phyloP scores from a whole-genome alignment of 352 stramenopile species.

The Phytophthora idaei region DNA sequence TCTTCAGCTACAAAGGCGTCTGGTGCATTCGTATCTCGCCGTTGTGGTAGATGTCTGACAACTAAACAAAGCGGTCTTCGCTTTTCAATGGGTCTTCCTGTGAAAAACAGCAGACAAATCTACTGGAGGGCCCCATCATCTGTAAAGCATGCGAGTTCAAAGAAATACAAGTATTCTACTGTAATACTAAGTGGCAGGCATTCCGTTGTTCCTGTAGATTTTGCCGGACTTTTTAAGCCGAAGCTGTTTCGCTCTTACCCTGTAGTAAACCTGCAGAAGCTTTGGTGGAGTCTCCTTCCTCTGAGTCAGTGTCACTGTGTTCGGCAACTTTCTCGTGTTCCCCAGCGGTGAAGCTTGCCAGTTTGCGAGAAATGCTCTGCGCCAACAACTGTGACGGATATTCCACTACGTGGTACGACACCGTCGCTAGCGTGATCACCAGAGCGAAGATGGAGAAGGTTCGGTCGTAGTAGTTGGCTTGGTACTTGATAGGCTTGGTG shows the following conservation, averaged over 20 bases:
- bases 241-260: neutral
- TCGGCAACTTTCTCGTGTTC: conserved; percentile 5
- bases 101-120: too few relatives aligned
- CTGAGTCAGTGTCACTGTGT: conserved; percentile 8
- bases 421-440: conserved; percentile 28
- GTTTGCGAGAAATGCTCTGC: conserved; percentile 6
- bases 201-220: too few relatives aligned
- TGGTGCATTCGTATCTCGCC: too few relatives aligned
- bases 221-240: neutral
- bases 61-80: too few relatives aligned
- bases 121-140: too few relatives aligned
- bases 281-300: conserved; percentile 2
- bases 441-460: conserved; percentile 26
- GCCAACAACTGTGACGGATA: conserved; percentile 25
- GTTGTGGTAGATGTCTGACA: too few relatives aligned
- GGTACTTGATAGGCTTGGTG: conserved; percentile 7
- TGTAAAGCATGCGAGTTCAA: neutral
- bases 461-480: conserved; percentile 26
- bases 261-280: neutral
- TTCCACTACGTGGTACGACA: conserved; percentile 30
- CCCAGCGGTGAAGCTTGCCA: neutral
- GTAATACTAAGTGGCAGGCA: neutral
- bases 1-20: too few relatives aligned
- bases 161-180: neutral
- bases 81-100: too few relatives aligned